Conservation (phyloP, 139 green algal genomes). For the Chlamydomonas schloesseri region DNA sequence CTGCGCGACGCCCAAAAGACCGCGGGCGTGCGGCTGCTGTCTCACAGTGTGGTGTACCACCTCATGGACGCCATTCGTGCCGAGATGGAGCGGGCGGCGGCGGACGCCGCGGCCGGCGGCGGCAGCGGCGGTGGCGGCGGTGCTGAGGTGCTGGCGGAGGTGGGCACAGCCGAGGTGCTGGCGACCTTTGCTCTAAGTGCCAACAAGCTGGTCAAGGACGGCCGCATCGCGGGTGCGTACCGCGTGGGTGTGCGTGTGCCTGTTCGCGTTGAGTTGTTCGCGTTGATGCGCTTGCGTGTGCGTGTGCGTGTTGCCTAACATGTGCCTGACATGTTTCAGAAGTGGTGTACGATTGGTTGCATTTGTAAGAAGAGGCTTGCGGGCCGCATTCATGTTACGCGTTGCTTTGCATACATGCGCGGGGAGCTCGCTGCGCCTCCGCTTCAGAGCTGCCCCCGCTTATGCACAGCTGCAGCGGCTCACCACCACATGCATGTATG, state of each 20-base stretch:
- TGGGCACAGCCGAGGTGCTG: slow-evolving; percentile 60
- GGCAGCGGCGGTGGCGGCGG: background rate
- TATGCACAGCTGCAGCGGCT: too few species aligned
- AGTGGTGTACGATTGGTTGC: too few species aligned
- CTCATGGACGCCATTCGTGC: slow-evolving; percentile 76
- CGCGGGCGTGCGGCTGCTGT: slow-evolving; percentile 64
- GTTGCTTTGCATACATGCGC: too few species aligned
- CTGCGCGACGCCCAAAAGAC: slow-evolving; percentile 46
- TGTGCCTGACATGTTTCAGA: too few species aligned
- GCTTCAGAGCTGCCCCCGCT: too few species aligned
- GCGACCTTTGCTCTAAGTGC: slow-evolving; percentile 51
- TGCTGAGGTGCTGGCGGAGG: slow-evolving; percentile 53
- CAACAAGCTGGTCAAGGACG: slow-evolving; percentile 36
- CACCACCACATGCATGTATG: background rate
- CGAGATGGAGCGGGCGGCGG: slow-evolving; percentile 43
- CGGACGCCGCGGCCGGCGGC: background rate
- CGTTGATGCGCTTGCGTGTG: too few species aligned
- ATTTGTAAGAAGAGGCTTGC: too few species aligned
- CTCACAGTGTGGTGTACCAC: slow-evolving; percentile 86
- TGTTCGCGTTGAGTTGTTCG: background rate
- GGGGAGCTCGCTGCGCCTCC: too few species aligned
- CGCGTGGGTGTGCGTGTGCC: background rate
- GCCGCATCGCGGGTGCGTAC: slow-evolving; percentile 11
- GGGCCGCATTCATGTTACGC: too few species aligned
- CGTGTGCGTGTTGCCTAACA: background rate